Percentiles rank a stretch among this genome's conserved stretches.
phyloP scores from a whole-genome alignment of 2,329 filamentous ascomycete genomes.

The Fusarium nematophilum region DNA sequence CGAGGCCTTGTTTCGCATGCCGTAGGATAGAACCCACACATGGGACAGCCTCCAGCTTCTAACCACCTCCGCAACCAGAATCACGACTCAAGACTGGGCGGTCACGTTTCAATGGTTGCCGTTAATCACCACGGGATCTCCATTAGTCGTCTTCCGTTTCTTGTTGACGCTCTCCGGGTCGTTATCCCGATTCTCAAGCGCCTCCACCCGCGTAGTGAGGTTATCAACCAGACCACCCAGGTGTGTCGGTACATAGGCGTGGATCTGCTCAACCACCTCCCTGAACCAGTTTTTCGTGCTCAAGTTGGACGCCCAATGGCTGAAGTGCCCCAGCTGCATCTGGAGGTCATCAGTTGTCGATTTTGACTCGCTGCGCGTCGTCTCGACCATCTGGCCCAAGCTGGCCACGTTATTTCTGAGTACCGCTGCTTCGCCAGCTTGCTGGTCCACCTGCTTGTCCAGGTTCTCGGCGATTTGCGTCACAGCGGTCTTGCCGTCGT shows the following conservation, averaged over 20 bases:
- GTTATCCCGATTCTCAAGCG: conserved; percentile 32
- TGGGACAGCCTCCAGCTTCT: too few species aligned
- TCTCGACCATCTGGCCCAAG: conserved; percentile 10
- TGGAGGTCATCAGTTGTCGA: conserved; percentile 48
- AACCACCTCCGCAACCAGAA: too few species aligned
- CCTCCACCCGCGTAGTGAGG: conserved; percentile 32
- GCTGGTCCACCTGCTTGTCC: not conserved
- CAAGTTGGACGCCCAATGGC: conserved; percentile 62
- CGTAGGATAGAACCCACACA: too few species aligned
- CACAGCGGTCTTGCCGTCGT: not conserved
- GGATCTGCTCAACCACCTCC: conserved; percentile 54
- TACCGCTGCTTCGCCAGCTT: conserved; percentile 7
- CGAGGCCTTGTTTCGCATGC: not conserved
- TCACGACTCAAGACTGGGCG: too few species aligned
- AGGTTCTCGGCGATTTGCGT: not conserved
- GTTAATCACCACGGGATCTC: conserved; percentile 24
- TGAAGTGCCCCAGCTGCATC: conserved; percentile 53
- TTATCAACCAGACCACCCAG: conserved; percentile 29
- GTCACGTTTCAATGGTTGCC: conserved; percentile 15
- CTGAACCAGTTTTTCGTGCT: conserved; percentile 55
- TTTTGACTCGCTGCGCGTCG: conserved; percentile 35
- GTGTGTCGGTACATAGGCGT: conserved; percentile 41
- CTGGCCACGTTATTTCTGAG: conserved; percentile 7
- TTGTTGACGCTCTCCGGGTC: conserved; percentile 29
- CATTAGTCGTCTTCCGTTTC: conserved; percentile 38